Conservation (phyloP, 257 asterid genomes). For the Nicotiana obtusifolia region DNA sequence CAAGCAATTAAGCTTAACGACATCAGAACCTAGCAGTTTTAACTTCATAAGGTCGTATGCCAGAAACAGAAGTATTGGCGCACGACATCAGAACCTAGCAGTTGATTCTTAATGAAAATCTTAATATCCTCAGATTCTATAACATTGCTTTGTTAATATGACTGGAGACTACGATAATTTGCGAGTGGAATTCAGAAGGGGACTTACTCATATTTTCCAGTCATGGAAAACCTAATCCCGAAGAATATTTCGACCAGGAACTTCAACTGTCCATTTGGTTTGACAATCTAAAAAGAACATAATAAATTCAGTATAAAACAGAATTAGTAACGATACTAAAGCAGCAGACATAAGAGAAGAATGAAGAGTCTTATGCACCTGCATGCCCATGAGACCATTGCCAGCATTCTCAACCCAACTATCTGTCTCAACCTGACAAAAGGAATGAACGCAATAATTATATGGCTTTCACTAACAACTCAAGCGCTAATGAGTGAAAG, state of each 20-base stretch:
- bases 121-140: too few relatives aligned
- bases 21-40: not conserved
- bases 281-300: slow-evolving; percentile 43
- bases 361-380: slow-evolving; percentile 34
- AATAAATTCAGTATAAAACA: not conserved
- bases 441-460: too few relatives aligned
- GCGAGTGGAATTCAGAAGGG: not conserved
- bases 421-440: slow-evolving; percentile 69
- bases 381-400: slow-evolving; percentile 87
- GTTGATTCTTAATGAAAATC: too few relatives aligned
- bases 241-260: slow-evolving; percentile 60
- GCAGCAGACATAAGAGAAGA: not conserved
- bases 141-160: not conserved
- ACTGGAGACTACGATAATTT: not conserved
- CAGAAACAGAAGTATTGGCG: too few relatives aligned
- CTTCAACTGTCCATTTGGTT: slow-evolving; percentile 60
- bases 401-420: slow-evolving; percentile 97
- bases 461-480: not conserved
- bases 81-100: too few relatives aligned
- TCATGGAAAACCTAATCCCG: slow-evolving; percentile 82
- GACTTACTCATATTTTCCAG: slow-evolving; percentile 72
- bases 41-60: not conserved
- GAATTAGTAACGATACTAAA: not conserved
- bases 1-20: not conserved
- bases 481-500: not conserved